Evolutionary conservation across 2,329 filamentous ascomycete species (phyloP), one percentile per base, ranked within the genome.

Genomic region (Fusarium continuum): DNA sequence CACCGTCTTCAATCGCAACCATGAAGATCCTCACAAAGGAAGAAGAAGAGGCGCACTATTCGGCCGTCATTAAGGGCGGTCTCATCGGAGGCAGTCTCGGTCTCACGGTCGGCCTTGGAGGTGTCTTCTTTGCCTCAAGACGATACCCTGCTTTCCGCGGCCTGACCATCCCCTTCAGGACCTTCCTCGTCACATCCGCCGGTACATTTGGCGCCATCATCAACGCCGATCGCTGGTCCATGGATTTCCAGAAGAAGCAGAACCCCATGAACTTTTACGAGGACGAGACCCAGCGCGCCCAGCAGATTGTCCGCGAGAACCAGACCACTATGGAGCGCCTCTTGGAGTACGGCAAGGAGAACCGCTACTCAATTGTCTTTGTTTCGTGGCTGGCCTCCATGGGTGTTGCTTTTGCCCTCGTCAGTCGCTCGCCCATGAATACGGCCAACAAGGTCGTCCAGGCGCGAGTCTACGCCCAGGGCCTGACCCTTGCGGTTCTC

Each of bases 11-110:
- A 48, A 60, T 66, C 67, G 65, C 70, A 78, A 83, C 45, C 64
- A 99, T 98, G 95, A 98, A 97, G 89, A 83, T 98, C 74, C 85
- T 98, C 75, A 96, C 91, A 71, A 92, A 94, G 76, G 92, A 97
- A 86, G 92, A 97, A 81, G 93, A 97, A 80, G 77, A 83, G 59
- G 91, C 86, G 49, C 93, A 97, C 85, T 97, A 96, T 85, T 80
- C 83, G 75, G 82, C 85, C 57, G 95, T 96, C 60, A 74, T 98
- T 68, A 89, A 87, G 75, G 93, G 93, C 68, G 94, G 95, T 70
- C 73, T 87, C 64, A 77, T 91, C 64, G 95, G 94, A 67, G 91
- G 91, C 64, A 48, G 83, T 11, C 70, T 87, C 38, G 93, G 95
- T 64, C 79, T 93, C 4, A 82, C 79, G 31, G 72, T 88, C 26